Conservation (phyloP, 768 basidiomycete species). For the Zangia roseola region DNA sequence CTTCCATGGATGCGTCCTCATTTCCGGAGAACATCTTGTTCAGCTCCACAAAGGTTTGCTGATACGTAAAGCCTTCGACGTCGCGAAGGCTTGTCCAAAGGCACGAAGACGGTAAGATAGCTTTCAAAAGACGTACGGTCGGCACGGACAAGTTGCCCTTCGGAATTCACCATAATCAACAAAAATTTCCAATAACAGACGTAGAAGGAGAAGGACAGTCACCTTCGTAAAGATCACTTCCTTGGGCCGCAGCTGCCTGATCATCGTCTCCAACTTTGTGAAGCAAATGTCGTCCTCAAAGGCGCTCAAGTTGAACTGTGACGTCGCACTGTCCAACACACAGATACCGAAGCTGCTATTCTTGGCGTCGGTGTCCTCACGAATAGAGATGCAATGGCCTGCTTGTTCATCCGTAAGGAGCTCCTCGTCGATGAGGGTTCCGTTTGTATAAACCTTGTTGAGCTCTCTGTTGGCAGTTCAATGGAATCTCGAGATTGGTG, state of each 20-base stretch:
- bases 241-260: constrained; percentile 88
- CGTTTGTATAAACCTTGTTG: constrained; percentile 94
- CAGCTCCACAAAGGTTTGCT: constrained; percentile 67
- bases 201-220: not conserved
- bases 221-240: constrained; percentile 92
- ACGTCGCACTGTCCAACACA: constrained; percentile 91
- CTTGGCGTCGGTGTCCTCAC: constrained; percentile 45
- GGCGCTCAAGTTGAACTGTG: constrained; percentile 86
- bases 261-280: constrained; percentile 89
- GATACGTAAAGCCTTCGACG: constrained; percentile 79
- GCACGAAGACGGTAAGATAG: constrained; percentile 74
- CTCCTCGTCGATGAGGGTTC: constrained; percentile 89
- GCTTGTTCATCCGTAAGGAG: constrained; percentile 91
- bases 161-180: not conserved
- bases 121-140: constrained; percentile 80
- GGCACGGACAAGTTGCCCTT: constrained; percentile 85
- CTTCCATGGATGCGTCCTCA: constrained; percentile 46
- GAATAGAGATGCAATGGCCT: constrained; percentile 91
- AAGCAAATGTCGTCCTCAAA: constrained; percentile 93
- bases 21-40: constrained; percentile 58
- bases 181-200: not conserved
- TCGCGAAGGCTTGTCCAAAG: constrained; percentile 86
- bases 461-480: constrained; percentile 58
- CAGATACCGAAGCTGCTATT: constrained; percentile 80
- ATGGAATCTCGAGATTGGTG: not conserved